Evolutionary conservation across 2,329 filamentous ascomycete genomes (phyloP).

Genomic region (Talaromyces verruculosus): DNA sequence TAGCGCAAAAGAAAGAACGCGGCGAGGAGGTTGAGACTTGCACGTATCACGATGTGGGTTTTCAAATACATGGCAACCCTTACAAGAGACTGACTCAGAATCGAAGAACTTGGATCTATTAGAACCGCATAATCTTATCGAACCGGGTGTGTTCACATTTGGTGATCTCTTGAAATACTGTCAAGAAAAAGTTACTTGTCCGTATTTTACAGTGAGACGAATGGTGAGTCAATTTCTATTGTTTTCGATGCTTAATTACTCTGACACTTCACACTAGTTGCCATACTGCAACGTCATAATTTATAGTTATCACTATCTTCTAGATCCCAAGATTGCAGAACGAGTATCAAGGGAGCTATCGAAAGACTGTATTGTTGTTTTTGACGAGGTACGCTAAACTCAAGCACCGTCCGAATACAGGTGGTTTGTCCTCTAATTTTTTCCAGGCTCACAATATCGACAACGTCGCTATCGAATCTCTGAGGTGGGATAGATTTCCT

Average conservation of each 20-base stretch:
- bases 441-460: constrained; percentile 86
- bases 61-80: neutral
- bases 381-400: constrained; percentile 65
- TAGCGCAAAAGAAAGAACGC: constrained; percentile 94
- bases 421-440: neutral
- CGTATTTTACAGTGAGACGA: constrained; percentile 90
- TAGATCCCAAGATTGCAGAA: constrained; percentile 97
- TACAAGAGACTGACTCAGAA: constrained; percentile 27
- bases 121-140: constrained; percentile 91
- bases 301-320: constrained; percentile 97
- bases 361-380: constrained; percentile 97
- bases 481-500: constrained; percentile 9
- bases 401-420: neutral
- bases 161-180: constrained; percentile 78
- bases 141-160: constrained; percentile 92
- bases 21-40: constrained; percentile 94
- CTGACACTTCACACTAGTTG: constrained; percentile 62
- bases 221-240: constrained; percentile 62
- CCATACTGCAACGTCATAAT: constrained; percentile 99
- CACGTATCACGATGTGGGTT: constrained; percentile 82
- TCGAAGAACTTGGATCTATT: constrained; percentile 82
- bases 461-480: constrained; percentile 96
- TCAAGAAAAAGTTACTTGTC: constrained; percentile 87
- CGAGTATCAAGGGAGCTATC: constrained; percentile 92
- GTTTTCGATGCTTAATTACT: neutral